phyloP scores from a whole-genome alignment of 345 rosid genomes.

The Citrus unshiu region DNA sequence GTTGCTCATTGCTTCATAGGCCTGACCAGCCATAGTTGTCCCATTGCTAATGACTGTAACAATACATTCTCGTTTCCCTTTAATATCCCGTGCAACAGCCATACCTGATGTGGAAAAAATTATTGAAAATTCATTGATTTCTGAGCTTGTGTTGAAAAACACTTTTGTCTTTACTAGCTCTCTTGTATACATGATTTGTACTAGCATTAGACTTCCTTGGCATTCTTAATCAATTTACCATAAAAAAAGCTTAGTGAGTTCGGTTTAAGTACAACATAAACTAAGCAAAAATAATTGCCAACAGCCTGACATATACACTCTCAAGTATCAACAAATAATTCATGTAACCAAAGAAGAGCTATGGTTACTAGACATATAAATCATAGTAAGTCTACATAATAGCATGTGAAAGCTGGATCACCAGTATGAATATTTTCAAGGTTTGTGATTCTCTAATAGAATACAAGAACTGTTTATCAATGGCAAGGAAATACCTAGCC shows the following conservation, averaged over 20 bases:
- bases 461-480: not conserved
- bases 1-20: slow-evolving; percentile 93
- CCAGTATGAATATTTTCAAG: not conserved
- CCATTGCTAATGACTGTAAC: slow-evolving; percentile 75
- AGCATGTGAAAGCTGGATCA: not conserved
- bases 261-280: not conserved
- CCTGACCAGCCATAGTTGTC: slow-evolving; percentile 90
- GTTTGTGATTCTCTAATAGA: not conserved
- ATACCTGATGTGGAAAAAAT: slow-evolving; percentile 46
- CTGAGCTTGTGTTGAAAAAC: not conserved
- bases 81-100: slow-evolving; percentile 89
- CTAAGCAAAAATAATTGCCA: not conserved
- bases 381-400: not conserved
- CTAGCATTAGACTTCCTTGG: not conserved
- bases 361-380: not conserved
- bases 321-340: not conserved
- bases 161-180: not conserved
- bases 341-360: not conserved
- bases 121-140: not conserved
- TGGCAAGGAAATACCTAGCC: slow-evolving; percentile 58
- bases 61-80: slow-evolving; percentile 73
- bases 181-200: not conserved
- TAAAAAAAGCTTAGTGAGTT: not conserved
- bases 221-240: not conserved
- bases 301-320: not conserved